Evolutionary conservation across 1,139 yeast genomes (phyloP).

Genomic region (Nakaseomyces bracarensis): DNA sequence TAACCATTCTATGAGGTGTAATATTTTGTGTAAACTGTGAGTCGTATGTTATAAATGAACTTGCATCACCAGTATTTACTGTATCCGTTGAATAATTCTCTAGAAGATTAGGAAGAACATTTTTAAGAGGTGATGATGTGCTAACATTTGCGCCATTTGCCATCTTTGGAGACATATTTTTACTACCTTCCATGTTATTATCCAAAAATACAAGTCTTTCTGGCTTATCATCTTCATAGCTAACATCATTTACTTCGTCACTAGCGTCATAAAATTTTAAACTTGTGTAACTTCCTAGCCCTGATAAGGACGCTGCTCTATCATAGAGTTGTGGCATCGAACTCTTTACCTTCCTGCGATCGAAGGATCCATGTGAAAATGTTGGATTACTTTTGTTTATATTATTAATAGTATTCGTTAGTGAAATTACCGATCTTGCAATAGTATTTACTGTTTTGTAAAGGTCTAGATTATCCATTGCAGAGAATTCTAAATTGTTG

Average conservation of each 20-base stretch:
- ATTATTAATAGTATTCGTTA: conserved; percentile 24
- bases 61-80: conserved; percentile 10
- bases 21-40: conserved; percentile 11
- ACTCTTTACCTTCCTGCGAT: conserved; percentile 23
- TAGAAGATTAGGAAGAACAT: conserved; percentile 12
- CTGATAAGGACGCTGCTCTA: conserved; percentile 4
- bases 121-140: conserved; percentile 12
- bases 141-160: neutral
- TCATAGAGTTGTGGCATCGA: conserved; percentile 13
- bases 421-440: conserved; percentile 29
- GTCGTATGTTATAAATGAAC: conserved; percentile 17
- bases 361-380: conserved; percentile 20
- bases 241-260: conserved; percentile 8
- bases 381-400: conserved; percentile 12
- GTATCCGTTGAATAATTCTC: conserved; percentile 7
- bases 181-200: neutral
- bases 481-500: conserved; percentile 23
- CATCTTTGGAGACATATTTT: neutral
- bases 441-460: conserved; percentile 31
- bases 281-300: conserved; percentile 5
- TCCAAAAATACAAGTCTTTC: conserved; percentile 25
- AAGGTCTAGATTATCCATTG: conserved; percentile 31
- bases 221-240: conserved; percentile 17
- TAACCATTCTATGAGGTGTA: neutral
- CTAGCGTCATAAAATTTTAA: conserved; percentile 8